Base-by-base conservation (phyloP, 495 filamentous ascomycete species). In the Penicillium fimorum region DNA sequence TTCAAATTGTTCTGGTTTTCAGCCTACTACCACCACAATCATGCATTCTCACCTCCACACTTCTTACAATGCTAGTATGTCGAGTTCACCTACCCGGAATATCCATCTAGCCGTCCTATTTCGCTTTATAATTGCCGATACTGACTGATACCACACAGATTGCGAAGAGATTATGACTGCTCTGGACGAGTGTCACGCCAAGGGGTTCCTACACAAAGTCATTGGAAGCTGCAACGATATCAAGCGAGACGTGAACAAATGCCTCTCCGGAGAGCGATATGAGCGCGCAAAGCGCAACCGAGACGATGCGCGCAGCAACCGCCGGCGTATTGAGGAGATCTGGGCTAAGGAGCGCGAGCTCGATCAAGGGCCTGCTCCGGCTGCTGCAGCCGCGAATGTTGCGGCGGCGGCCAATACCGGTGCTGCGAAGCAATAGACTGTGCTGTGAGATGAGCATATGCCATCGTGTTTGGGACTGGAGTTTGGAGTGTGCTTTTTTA, bases 21-120 rank as follows among this genome's bases (percentile, higher is more conserved):
- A 13, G 5, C 17, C 24, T 4, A 33, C 4, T 35, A 41, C 45
- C 15, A 55, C 38, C 22, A 29, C 38, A 41, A 62, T 22, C 6
- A 98, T 98, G 94, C 94, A 98, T 89, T 94, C 94, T 24, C 92
- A 96, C 73, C 75, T 98, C 4, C 92, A 97, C 64, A 96, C 90
- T 24, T 88, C 91, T 59, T 84, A 96, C 64, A 96, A 96, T 61
- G 76, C 75, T 70, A 91, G 94, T 96, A 82, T 27, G 77, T 75
- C 30, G 25, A 30, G 18, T 45, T 29, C 17, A 12, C 22, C 8
- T 8, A 13, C 15, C 24, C 37, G 17, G 47, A 25, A 32, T n/a
- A 18, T 6, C 49, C 17, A 35, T 52, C 38, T 35, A 47, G 32
- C 32, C 46, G 44, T 20, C 57, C 12, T 22, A 24, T 33, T 13